A percentile compares a stretch with the other conserved stretches of the same genome.
These are phyloP conservation scores for Penicillium sp. DNA, from an alignment of 2,329 filamentous ascomycete genomes.

Conservation along the genomic window DNA sequence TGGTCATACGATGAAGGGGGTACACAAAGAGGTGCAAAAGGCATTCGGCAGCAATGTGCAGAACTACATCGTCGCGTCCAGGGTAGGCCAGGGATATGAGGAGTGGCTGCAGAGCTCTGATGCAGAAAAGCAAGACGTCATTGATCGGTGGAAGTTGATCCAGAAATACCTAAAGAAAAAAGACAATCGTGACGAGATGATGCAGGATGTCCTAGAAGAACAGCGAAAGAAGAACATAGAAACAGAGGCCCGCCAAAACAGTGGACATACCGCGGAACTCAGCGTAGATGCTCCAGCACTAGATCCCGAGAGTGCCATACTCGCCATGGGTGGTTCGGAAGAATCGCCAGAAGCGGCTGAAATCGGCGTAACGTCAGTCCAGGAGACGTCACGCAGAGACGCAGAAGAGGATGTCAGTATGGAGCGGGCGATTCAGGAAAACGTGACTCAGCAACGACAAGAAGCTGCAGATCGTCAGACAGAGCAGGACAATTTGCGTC, in stretches of 20 bases:
- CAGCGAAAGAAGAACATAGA: background rate
- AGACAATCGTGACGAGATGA: background rate
- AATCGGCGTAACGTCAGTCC: no score
- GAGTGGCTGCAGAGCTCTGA: constrained; percentile 5
- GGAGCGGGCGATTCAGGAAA: no score
- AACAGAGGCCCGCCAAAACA: background rate
- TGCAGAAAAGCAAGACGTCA: constrained; percentile 1
- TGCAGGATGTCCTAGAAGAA: background rate
- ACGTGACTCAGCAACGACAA: no score
- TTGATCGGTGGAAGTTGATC: background rate
- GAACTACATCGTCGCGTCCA: constrained; percentile 73
- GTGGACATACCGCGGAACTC: background rate
- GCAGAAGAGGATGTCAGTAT: background rate
- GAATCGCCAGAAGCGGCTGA: background rate
- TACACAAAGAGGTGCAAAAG: constrained; percentile 72
- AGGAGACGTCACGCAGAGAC: background rate
- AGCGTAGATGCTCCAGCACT: background rate
- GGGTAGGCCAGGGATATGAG: constrained; percentile 63
- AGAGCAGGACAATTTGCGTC: background rate
- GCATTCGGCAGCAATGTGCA: constrained; percentile 65
- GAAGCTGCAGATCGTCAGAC: background rate
- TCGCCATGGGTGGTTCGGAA: background rate
- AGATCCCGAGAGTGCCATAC: background rate
- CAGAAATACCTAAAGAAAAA: background rate
- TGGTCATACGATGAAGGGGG: constrained; percentile 77